Evolutionary conservation across 495 filamentous ascomycete genomes (phyloP).

Genomic region (Aspergillus kassunensis): DNA sequence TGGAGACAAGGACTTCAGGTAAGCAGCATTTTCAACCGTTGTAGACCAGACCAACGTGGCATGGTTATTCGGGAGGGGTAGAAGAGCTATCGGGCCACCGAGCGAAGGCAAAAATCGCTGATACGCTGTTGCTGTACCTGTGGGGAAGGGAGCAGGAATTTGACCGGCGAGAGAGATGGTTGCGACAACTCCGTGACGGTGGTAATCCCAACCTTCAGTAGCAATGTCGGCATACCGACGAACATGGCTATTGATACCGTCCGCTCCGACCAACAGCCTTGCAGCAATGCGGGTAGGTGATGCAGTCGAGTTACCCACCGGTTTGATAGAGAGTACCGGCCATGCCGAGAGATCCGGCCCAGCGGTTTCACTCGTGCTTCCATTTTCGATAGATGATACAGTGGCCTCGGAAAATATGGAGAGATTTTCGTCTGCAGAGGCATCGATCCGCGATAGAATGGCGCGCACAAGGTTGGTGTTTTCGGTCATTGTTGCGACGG

Average conservation of each 20-base stretch:
- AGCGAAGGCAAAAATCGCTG: slow-evolving; percentile 87
- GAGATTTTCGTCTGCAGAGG: slow-evolving; percentile 57
- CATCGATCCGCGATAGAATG: slow-evolving; percentile 64
- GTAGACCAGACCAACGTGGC: slow-evolving; percentile 94
- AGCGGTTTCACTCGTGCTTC: slow-evolving; percentile 49
- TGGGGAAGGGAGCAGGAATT: slow-evolving; percentile 23
- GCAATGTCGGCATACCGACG: slow-evolving; percentile 83
- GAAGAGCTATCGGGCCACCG: slow-evolving; percentile 78
- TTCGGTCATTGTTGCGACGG: slow-evolving; percentile 95
- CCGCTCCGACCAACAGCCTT: slow-evolving; percentile 84
- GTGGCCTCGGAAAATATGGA: slow-evolving; percentile 68
- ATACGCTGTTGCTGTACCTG: slow-evolving; percentile 69
- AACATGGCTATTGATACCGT: slow-evolving; percentile 92
- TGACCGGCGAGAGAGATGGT: slow-evolving; percentile 66
- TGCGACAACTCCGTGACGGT: slow-evolving; percentile 84
- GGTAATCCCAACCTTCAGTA: slow-evolving; percentile 89
- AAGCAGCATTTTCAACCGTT: slow-evolving; percentile 67
- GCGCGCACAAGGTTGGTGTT: slow-evolving; percentile 82
- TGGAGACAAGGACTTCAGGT: slow-evolving; percentile 68
- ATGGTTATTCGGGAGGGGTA: slow-evolving; percentile 79
- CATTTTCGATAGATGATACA: slow-evolving; percentile 74
- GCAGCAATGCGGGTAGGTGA: slow-evolving; percentile 57
- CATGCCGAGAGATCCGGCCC: slow-evolving; percentile 76
- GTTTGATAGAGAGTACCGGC: slow-evolving; percentile 72
- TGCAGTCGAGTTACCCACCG: slow-evolving; percentile 26